A percentile compares a stretch with the other conserved stretches of the same genome.
These are phyloP conservation scores for Crotalaria pallida DNA, from an alignment of 306 rosid genomes.

Conservation along the genomic window DNA sequence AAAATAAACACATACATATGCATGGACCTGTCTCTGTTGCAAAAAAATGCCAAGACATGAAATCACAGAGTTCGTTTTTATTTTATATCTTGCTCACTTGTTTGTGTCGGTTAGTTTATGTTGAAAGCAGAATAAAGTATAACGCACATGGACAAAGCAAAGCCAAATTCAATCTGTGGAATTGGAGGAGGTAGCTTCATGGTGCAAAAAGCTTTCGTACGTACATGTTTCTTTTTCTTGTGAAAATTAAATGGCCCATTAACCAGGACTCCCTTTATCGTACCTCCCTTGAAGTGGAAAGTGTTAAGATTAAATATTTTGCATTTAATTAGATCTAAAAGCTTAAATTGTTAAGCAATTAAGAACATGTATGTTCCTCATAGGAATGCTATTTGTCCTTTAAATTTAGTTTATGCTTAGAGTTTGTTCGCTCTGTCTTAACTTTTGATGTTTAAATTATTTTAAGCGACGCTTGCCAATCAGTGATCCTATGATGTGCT, in stretches of 20 bases:
- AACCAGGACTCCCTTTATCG: neutral
- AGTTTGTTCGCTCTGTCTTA: neutral
- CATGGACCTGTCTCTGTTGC: constrained; percentile 22
- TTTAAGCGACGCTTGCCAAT: neutral
- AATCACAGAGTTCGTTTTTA: neutral
- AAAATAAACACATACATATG: neutral
- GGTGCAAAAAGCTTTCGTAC: constrained; percentile 10
- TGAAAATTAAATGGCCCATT: constrained; percentile 17
- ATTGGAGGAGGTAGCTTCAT: constrained; percentile 13
- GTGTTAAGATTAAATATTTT: neutral
- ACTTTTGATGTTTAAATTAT: neutral
- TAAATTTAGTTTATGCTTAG: neutral
- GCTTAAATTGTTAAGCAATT: neutral
- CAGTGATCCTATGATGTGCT: neutral
- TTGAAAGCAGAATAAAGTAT: constrained; percentile 6
- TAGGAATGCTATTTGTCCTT: neutral
- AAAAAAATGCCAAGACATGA: constrained; percentile 17
- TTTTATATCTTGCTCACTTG: neutral
- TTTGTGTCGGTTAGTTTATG: constrained; percentile 12
- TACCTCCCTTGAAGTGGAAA: constrained; percentile 16
- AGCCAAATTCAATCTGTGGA: neutral
- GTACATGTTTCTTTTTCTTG: constrained; percentile 4
- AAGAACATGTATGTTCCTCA: neutral
- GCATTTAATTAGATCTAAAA: neutral
- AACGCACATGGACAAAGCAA: constrained; percentile 12